These are phyloP conservation scores for Amoebophrya sp. DNA, from an alignment of 169 alveolate genomes.

Conservation along the genomic window DNA sequence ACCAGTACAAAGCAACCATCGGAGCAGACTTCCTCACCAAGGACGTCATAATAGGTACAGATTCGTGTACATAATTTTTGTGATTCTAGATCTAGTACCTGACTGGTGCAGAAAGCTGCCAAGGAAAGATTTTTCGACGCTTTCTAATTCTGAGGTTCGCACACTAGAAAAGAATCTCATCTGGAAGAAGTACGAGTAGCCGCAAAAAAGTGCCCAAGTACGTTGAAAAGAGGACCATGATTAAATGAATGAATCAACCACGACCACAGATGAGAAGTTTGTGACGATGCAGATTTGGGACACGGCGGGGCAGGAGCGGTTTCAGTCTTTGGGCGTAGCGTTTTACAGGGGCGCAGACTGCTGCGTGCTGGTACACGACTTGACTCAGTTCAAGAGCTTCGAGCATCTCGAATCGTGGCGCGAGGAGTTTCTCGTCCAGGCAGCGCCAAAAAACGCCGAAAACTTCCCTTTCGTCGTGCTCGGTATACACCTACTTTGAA, in stretches of 20 bases:
- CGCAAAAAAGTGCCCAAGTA: too few species aligned
- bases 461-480: slow-evolving; percentile 32
- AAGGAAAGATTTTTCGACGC: too few species aligned
- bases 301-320: slow-evolving; percentile 92
- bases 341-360: slow-evolving; percentile 99
- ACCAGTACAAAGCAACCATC: slow-evolving; percentile 93
- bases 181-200: too few species aligned
- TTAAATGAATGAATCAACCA: too few species aligned
- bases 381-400: slow-evolving; percentile 57
- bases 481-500: too few species aligned
- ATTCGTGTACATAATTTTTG: too few species aligned
- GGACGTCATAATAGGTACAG: slow-evolving; percentile 68
- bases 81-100: too few species aligned
- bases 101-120: too few species aligned
- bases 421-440: slow-evolving; percentile 87
- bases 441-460: slow-evolving; percentile 27
- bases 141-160: too few species aligned
- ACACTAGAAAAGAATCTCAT: too few species aligned
- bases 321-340: slow-evolving; percentile 90
- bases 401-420: slow-evolving; percentile 91
- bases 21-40: slow-evolving; percentile 98
- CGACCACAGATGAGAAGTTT: slow-evolving; percentile 68
- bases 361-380: slow-evolving; percentile 93
- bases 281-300: slow-evolving; percentile 84
- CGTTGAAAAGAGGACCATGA: too few species aligned